Percentiles rank a stretch among this genome's conserved stretches.
phyloP scores from a whole-genome alignment of 495 filamentous ascomycete genomes.

The Cairneyella variabilis region DNA sequence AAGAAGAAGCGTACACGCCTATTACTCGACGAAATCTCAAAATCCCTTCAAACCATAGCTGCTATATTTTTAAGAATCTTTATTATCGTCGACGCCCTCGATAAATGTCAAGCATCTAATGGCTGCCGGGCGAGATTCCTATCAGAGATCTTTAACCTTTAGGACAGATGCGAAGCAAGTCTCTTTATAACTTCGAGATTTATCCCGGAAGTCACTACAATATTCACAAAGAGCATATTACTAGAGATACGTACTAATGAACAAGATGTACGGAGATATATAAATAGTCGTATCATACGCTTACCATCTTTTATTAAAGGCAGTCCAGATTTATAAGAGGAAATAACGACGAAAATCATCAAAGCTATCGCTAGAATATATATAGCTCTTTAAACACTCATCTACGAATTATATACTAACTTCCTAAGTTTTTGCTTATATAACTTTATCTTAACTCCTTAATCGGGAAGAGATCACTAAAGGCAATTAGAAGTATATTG shows the following conservation, averaged over 20 bases:
- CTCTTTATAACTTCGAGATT: slow-evolving; percentile 29
- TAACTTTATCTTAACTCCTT: no score
- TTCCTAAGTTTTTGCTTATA: no score
- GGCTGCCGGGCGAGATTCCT: slow-evolving; percentile 25
- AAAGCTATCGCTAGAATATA: no score
- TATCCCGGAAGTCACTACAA: slow-evolving; percentile 24
- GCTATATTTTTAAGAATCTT: slow-evolving; percentile 27
- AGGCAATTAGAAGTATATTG: no score
- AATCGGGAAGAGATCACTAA: no score
- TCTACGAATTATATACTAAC: no score
- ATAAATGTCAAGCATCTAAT: slow-evolving; percentile 35
- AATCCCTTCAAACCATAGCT: slow-evolving; percentile 23
- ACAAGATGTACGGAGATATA: slow-evolving; percentile 14
- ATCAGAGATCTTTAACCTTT: slow-evolving; percentile 28
- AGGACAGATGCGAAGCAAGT: slow-evolving; percentile 21
- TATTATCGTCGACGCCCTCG: slow-evolving; percentile 45
- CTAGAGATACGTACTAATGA: slow-evolving; percentile 21
- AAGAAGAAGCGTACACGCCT: slow-evolving; percentile 20
- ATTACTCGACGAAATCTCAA: slow-evolving; percentile 23
- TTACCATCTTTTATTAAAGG: no score
- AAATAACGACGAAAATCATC: no score
- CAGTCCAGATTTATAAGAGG: no score
- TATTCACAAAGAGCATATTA: slow-evolving; percentile 23
- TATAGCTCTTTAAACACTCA: no score
- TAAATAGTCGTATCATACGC: neutral